Evolutionary conservation across 371 early-diverging fungal genomes (phyloP), one percentile per base, ranked within the genome.

Genomic region (Mortierella sp.): DNA sequence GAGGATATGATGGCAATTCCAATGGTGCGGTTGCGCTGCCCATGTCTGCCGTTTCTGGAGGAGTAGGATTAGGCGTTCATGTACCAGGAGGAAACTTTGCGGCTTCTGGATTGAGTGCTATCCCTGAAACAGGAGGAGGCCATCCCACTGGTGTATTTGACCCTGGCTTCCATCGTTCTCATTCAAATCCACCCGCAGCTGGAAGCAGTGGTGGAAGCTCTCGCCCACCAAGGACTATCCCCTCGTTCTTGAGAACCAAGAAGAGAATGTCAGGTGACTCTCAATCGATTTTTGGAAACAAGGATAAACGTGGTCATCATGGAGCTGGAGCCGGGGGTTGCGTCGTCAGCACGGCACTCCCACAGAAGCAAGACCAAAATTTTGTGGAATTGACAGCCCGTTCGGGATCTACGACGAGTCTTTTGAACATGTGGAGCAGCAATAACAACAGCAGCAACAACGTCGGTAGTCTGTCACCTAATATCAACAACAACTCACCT

Each of bases 251-350:
- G 58, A 45, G 80, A 21, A 74, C 70, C 36, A 79, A 79, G 58
- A 79, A 79, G 65, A 66, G 80, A 15, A 67, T 74, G 21, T 79
- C 80, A 4, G 80, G 80, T 15, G 80, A 79, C 22, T 79, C 80
- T 1, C 74, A 74, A 2, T 79, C 80, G 2, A 41, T 78, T 22
- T 70, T 70, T 16, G 45, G 41, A 19, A 38, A 11, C 53, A 71
- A 72, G 58, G 72, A 69, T 40, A 69, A 69, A 0, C 77, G 65
- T 38, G 68, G 38, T 6, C 63, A 58, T n/a, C 48, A 13, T 7
- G n/a, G 43, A 15, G 45, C 60, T 1, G 74, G 69, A 22, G 80
- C 57, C 0, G 79, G 74, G 19, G 80, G 80, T 1, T 79, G 74
- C 58, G 80, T 74, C 2, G 71, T 79, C 45, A 79, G 74, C 41